These are phyloP conservation scores for Hymenoscyphus infarciens DNA, from an alignment of 2,329 filamentous ascomycete species.

Conservation along the genomic window DNA sequence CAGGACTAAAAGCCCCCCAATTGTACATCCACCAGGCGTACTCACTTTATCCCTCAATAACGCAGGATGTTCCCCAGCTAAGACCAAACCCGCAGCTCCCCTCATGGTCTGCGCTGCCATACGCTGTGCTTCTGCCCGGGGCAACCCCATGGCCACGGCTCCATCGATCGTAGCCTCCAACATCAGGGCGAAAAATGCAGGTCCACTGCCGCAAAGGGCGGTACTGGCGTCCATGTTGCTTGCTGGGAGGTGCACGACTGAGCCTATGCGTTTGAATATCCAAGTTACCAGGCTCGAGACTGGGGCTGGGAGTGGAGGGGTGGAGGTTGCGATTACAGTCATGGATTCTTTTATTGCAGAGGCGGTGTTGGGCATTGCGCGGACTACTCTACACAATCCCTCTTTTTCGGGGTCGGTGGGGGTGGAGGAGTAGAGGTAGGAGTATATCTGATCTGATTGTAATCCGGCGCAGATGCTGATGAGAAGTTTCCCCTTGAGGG, in stretches of 20 bases:
- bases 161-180: conserved; percentile 74
- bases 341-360: conserved; percentile 75
- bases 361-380: conserved; percentile 84
- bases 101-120: conserved; percentile 81
- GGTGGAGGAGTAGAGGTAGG: conserved; percentile 55
- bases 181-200: conserved; percentile 72
- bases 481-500: conserved; percentile 73
- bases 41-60: conserved; percentile 72
- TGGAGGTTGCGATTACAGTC: conserved; percentile 69
- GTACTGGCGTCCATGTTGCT: conserved; percentile 69
- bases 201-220: conserved; percentile 69
- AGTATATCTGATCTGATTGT: conserved; percentile 63
- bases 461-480: conserved; percentile 81
- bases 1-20: conserved; percentile 67
- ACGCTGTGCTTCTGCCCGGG: conserved; percentile 65
- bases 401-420: conserved; percentile 38
- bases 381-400: conserved; percentile 57
- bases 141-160: conserved; percentile 74
- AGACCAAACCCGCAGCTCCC: conserved; percentile 66
- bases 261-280: conserved; percentile 74
- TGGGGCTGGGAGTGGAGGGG: conserved; percentile 52
- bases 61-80: conserved; percentile 70
- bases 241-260: conserved; percentile 64
- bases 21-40: conserved; percentile 75
- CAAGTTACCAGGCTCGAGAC: conserved; percentile 61